phyloP scores from a whole-genome alignment of 148 eudicot species.

The Persicaria maculosa region DNA sequence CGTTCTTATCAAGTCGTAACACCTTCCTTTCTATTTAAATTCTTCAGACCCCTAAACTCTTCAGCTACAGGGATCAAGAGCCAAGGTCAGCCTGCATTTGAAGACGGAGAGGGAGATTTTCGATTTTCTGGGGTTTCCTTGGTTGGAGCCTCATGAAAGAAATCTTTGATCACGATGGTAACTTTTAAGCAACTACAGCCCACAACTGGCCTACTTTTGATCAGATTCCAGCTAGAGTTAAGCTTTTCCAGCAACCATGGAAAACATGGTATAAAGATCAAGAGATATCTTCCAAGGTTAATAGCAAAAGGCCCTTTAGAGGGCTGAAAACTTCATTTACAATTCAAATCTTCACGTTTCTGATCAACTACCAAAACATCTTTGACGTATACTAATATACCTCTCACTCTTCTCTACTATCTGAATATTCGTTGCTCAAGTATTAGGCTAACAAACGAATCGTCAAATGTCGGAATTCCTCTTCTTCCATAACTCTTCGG shows the following conservation, averaged over 20 bases:
- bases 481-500: conserved; percentile 52
- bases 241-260: no score
- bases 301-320: not conserved
- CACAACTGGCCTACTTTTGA: not conserved
- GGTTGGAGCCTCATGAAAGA: conserved; percentile 85
- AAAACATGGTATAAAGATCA: not conserved
- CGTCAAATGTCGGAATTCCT: conserved; percentile 26
- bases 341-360: not conserved
- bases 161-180: conserved; percentile 38
- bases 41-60: not conserved
- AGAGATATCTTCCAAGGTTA: not conserved
- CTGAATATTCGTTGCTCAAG: not conserved
- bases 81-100: conserved; percentile 57
- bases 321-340: not conserved
- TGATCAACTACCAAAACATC: not conserved
- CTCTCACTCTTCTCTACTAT: not conserved
- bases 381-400: not conserved
- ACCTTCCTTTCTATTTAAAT: not conserved
- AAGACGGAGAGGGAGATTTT: conserved; percentile 77
- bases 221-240: not conserved
- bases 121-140: conserved; percentile 82
- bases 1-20: not conserved
- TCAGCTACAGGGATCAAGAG: conserved; percentile 50
- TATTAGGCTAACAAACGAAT: conserved; percentile 11
- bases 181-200: not conserved